Conservation (phyloP, 2,329 filamentous ascomycete species). For the Claviceps quebecensis region DNA sequence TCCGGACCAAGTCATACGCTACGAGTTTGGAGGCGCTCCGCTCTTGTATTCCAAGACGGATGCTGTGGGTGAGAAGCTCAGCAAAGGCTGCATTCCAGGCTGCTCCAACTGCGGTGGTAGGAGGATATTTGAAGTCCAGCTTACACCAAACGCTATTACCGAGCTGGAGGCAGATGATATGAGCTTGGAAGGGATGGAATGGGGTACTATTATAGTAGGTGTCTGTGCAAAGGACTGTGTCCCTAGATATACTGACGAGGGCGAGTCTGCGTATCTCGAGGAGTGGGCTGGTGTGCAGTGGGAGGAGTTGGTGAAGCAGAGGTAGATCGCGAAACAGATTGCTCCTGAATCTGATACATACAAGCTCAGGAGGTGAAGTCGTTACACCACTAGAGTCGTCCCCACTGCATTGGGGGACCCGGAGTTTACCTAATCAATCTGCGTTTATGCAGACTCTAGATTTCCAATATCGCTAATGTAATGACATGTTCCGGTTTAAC, state of each 20-base stretch:
- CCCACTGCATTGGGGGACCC: conserved; percentile 5
- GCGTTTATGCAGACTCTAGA: conserved; percentile 17
- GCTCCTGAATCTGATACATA: conserved; percentile 8
- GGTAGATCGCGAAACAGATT: conserved; percentile 11
- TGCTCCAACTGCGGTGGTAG: conserved; percentile 63
- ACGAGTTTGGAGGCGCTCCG: conserved; percentile 60
- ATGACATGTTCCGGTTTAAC: conserved; percentile 23
- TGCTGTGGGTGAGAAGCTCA: conserved; percentile 52
- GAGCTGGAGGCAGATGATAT: conserved; percentile 70
- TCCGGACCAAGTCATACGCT: conserved; percentile 68
- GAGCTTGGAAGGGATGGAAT: conserved; percentile 82
- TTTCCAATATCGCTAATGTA: conserved; percentile 19
- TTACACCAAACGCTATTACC: conserved; percentile 80
- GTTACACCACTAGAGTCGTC: conserved; percentile 2
- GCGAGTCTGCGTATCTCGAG: conserved; percentile 66
- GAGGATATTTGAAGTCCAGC: conserved; percentile 80
- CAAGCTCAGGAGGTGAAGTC: conserved; percentile 2
- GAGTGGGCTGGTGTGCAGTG: conserved; percentile 98
- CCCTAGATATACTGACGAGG: conserved; percentile 40
- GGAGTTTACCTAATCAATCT: conserved; percentile 4
- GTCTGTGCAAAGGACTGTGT: conserved; percentile 74
- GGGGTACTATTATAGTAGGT: conserved; percentile 81
- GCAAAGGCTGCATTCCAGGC: conserved; percentile 45
- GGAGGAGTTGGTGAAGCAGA: conserved; percentile 54
- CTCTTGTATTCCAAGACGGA: conserved; percentile 74